phyloP scores from a whole-genome alignment of 2,329 filamentous ascomycete genomes.

The Keithomyces neogunnii region DNA sequence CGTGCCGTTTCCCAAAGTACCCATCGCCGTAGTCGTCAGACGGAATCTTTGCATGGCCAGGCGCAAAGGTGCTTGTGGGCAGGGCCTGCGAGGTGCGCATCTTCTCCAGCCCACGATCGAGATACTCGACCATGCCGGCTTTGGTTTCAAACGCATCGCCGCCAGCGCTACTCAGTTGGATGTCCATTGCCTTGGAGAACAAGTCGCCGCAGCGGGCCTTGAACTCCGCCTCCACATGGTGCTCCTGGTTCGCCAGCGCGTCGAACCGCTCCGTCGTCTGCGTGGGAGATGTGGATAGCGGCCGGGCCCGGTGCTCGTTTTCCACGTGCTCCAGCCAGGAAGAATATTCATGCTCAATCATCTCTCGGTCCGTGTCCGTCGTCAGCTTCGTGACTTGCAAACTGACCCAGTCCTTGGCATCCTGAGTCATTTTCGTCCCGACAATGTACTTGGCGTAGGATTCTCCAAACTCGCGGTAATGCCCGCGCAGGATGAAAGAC shows the following conservation, averaged over 20 bases:
- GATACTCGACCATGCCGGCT: constrained; percentile 38
- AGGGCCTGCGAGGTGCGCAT: constrained; percentile 23
- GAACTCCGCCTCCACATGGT: constrained; percentile 41
- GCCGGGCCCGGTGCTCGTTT: constrained; percentile 31
- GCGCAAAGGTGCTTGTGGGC: constrained; percentile 14
- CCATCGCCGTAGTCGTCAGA: constrained; percentile 12
- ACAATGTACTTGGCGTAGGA: constrained; percentile 44
- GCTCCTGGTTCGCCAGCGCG: constrained; percentile 36
- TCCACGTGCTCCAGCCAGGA: constrained; percentile 36
- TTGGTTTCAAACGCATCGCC: constrained; percentile 34
- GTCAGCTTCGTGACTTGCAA: constrained; percentile 9
- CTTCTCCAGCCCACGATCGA: constrained; percentile 37
- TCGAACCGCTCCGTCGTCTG: constrained; percentile 31
- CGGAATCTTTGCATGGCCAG: constrained; percentile 22
- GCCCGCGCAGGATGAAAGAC: constrained; percentile 46
- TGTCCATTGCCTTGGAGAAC: constrained; percentile 33
- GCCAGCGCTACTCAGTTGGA: constrained; percentile 15
- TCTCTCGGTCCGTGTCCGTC: constrained; percentile 14
- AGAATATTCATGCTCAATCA: constrained; percentile 31
- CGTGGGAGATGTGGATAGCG: constrained; percentile 28
- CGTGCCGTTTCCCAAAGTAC: constrained; percentile 17
- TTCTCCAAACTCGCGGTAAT: constrained; percentile 45
- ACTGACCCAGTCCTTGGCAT: constrained; percentile 31
- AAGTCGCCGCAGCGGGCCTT: constrained; percentile 35
- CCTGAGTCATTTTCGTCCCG: constrained; percentile 31